Conservation (phyloP, 148 eudicot species). For the Simmondsia chinensis region DNA sequence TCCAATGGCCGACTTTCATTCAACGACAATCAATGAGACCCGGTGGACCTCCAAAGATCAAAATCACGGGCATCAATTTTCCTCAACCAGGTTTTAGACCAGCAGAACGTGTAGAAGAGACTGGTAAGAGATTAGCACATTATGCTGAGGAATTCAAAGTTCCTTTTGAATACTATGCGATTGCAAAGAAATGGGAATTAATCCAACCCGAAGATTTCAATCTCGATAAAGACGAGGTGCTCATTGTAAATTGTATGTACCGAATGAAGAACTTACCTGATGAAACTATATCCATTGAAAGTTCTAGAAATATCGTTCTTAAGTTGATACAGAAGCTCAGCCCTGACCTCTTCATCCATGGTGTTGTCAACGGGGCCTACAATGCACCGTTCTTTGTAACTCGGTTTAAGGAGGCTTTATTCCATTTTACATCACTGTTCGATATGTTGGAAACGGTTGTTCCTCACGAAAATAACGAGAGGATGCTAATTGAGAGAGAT, state of each 20-base stretch:
- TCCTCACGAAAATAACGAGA: background rate
- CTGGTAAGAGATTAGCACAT: background rate
- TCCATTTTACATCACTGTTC: background rate
- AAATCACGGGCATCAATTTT: background rate
- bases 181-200: background rate
- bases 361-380: slow-evolving; percentile 9
- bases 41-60: background rate
- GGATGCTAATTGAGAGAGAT: slow-evolving; percentile 3
- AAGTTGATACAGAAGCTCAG: slow-evolving; percentile 6
- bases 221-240: background rate
- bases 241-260: slow-evolving; percentile 6
- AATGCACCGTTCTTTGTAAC: slow-evolving; percentile 13
- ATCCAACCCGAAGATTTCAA: background rate
- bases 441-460: background rate
- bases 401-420: slow-evolving; percentile 12
- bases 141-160: background rate
- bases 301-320: slow-evolving; percentile 8
- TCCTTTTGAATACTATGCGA: background rate
- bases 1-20: background rate
- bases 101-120: background rate
- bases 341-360: slow-evolving; percentile 8
- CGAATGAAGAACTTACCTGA: slow-evolving; percentile 5
- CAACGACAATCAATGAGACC: background rate
- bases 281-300: slow-evolving; percentile 5
- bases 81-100: background rate